phyloP scores from a whole-genome alignment of 305 asterid species.

The Solanum chacoense region DNA sequence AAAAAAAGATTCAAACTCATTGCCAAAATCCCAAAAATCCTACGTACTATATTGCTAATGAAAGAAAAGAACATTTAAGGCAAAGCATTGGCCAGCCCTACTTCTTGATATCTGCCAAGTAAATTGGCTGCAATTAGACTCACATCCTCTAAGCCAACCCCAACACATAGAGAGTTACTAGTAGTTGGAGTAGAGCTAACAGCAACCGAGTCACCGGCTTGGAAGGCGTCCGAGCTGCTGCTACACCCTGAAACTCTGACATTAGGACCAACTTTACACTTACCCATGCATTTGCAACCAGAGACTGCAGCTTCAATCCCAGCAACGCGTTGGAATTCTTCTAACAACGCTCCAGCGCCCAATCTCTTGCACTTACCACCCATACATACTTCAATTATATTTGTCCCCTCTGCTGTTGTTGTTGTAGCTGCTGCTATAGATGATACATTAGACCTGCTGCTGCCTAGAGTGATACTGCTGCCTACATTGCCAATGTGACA shows the following conservation, averaged over 20 bases:
- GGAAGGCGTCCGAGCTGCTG: background rate
- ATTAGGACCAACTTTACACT: conserved; percentile 76
- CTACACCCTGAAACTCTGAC: conserved; percentile 33
- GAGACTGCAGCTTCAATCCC: conserved; percentile 60
- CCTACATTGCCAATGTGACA: background rate
- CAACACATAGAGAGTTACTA: conserved; percentile 32
- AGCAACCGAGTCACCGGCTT: background rate
- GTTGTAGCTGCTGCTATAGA: background rate
- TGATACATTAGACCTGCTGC: background rate
- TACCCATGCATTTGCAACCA: conserved; percentile 93
- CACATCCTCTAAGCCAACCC: conserved; percentile 74
- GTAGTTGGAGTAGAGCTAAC: conserved; percentile 1
- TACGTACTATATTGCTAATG: background rate
- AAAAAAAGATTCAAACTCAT: background rate
- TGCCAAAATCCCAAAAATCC: background rate
- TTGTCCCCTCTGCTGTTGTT: background rate
- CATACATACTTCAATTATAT: conserved; percentile 73
- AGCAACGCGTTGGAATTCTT: conserved; percentile 38
- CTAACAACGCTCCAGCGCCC: conserved; percentile 43
- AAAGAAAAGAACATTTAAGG: background rate
- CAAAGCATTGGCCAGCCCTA: background rate
- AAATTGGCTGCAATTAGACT: conserved; percentile 42
- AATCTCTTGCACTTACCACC: conserved; percentile 90
- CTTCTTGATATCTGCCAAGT: conserved; percentile 12
- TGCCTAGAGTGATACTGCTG: background rate